Conservation (phyloP, 176 grass and related monocot species). For the Areca catechu region DNA sequence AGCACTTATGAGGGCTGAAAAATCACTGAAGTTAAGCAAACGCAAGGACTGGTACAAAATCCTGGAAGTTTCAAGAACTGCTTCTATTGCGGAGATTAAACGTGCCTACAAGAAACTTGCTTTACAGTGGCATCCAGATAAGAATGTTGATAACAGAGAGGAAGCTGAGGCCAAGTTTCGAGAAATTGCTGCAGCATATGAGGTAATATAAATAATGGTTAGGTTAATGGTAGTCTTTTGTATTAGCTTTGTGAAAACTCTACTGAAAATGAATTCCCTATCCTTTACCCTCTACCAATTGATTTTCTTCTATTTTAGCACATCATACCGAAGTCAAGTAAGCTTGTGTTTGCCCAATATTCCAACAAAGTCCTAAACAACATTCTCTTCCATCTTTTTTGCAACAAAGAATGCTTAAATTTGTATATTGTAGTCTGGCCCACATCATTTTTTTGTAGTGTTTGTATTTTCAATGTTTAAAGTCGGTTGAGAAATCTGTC, state of each 20-base stretch:
- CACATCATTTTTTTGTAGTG: no score
- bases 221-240: background rate
- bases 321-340: no score
- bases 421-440: no score
- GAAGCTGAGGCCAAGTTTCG: slow-evolving; percentile 86
- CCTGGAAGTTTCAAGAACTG: slow-evolving; percentile 72
- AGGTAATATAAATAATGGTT: slow-evolving; percentile 30
- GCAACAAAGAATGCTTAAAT: no score
- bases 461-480: no score
- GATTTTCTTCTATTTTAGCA: no score
- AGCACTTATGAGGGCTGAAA: slow-evolving; percentile 83
- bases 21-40: slow-evolving; percentile 85
- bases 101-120: slow-evolving; percentile 94
- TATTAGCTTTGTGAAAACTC: no score
- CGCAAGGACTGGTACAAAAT: slow-evolving; percentile 97
- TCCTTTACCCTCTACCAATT: background rate
- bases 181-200: slow-evolving; percentile 91
- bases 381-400: no score
- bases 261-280: background rate
- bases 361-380: no score
- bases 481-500: no score
- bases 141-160: slow-evolving; percentile 90
- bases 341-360: no score
- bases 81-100: slow-evolving; percentile 77
- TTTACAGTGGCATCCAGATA: slow-evolving; percentile 97